Base-by-base conservation (phyloP, 345 rosid species). In the Camelina hispida region DNA sequence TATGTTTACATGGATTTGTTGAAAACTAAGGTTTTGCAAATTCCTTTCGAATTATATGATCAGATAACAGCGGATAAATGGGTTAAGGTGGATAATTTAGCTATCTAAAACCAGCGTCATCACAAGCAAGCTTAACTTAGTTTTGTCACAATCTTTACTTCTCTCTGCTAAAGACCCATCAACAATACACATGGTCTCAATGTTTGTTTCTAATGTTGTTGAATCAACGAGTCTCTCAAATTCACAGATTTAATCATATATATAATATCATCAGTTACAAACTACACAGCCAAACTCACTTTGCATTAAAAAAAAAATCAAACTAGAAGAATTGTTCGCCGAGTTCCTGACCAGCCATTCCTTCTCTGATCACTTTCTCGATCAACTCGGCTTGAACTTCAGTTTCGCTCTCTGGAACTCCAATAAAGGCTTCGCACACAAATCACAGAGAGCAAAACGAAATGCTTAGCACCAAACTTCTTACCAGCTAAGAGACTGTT, bases 331-430 rank as follows among this genome's bases (percentile, higher is more conserved):
- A 48, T 52, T 93, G 98, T 68, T 93, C 97, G 11, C 98, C 98
- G 55, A 93, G 82, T 78, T 93, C 98, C 71, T 91, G 97, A 79
- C 98, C 98, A 10, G 85, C 86, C 97, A 91, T 91, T 17, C 97
- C 98, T 64, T 94, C 98, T 69, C 81, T 87, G 8, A 90, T 76
- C 52, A 90, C 98, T 69, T 81, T 87, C 11, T 78, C 83, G 54
- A 88, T 86, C 78, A 91, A 78, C 47, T 94, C 96, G 0, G 86
- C 86, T 86, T 94, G 4, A 94, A 88, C 72, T 87, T 94, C 85
- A 94, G 75, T 80, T 94, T 91, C 0, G 97, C 97, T 2, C 91
- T 85, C 83, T 94, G 98, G 51, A 94, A 94, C 75, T 91, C 93
- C 14, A 94, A 85, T 4, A 91, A 85, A 54, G 95, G 96, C 82